Evolutionary conservation across 106 monocot species (phyloP), one percentile per base, ranked within the genome.

Genomic region (Amphibolis antarctica): DNA sequence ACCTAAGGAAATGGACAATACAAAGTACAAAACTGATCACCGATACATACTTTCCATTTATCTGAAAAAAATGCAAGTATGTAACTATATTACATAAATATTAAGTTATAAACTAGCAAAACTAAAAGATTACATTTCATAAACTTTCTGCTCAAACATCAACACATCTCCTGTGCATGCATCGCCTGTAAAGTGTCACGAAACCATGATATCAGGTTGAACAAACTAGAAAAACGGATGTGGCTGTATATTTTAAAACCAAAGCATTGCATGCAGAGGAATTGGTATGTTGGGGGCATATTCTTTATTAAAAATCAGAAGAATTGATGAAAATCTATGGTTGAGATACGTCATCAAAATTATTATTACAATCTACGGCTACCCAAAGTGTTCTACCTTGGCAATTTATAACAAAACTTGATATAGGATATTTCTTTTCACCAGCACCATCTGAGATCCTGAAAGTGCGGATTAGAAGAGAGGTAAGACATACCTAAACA

Each of bases 131-230:
- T 77, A 83, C 82, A 80, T 85, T 21, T 84, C 81, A 70, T 85
- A 88, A 47, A 88, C 85, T 10, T 77, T 83, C 50, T 93, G 93
- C 62, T 83, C 76, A 55, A 93, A 93, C 71, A 88, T 80, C 61
- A 93, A 85, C 12, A 93, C 74, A 74, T 93, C 93, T 46, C 93
- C 88, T 9, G 29, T 81, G 65, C 93, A 93, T 28, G 85, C 80
- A 77, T 93, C 88, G 62, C 93, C 93, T 93, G 49, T 75, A 30
- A 46, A 14, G 44, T 63, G 46, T 23, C 60, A 18, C 69, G 18
- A 10, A 60, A 23, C 9, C 27, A 42, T 14, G 6, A 42, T 36
- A 7, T 36, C 36, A 36, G 36, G 36, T 36, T 4, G 36, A 36
- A 36, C 36, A 2, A 2, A 36, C 2, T 4, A 36, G 36, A 36